phyloP scores from a whole-genome alignment of 2,329 filamentous ascomycete genomes.

The Verticillium nonalfalfae region DNA sequence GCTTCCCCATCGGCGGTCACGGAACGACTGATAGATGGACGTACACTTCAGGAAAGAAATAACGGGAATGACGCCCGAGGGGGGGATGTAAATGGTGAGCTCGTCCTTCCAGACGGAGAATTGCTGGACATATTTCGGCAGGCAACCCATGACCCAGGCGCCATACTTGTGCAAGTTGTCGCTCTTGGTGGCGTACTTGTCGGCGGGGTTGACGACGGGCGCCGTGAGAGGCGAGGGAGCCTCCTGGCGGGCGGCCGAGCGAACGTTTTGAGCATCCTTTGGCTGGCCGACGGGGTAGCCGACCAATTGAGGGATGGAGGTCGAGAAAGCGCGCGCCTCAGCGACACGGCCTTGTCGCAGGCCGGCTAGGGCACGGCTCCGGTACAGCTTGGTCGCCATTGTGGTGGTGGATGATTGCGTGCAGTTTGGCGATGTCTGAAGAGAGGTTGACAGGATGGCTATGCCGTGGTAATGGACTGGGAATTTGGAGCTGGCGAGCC shows the following conservation, averaged over 20 bases:
- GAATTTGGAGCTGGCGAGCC: slow-evolving; percentile 3
- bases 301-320: slow-evolving; percentile 13
- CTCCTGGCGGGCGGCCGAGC: slow-evolving; percentile 53
- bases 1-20: not conserved
- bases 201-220: slow-evolving; percentile 82
- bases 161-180: slow-evolving; percentile 90
- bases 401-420: slow-evolving; percentile 16
- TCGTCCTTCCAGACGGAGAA: slow-evolving; percentile 99
- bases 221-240: slow-evolving; percentile 59
- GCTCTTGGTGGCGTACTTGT: slow-evolving; percentile 85
- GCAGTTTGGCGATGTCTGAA: slow-evolving; percentile 8
- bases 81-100: slow-evolving; percentile 87
- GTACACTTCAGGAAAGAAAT: slow-evolving; percentile 86
- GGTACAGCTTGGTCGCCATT: slow-evolving; percentile 57
- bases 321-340: slow-evolving; percentile 13
- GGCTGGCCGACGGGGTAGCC: slow-evolving; percentile 23
- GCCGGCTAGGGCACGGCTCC: slow-evolving; percentile 45
- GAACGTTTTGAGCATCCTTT: slow-evolving; percentile 60
- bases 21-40: slow-evolving; percentile 2
- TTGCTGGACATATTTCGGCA: slow-evolving; percentile 98
- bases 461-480: slow-evolving; percentile 7
- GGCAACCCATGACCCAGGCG: slow-evolving; percentile 90
- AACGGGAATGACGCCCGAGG: slow-evolving; percentile 81
- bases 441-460: slow-evolving; percentile 6
- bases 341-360: slow-evolving; percentile 10